Evolutionary conservation across 192 early-diverging fungal genomes (phyloP).

Genomic region (Geranomyces michiganensis): DNA sequence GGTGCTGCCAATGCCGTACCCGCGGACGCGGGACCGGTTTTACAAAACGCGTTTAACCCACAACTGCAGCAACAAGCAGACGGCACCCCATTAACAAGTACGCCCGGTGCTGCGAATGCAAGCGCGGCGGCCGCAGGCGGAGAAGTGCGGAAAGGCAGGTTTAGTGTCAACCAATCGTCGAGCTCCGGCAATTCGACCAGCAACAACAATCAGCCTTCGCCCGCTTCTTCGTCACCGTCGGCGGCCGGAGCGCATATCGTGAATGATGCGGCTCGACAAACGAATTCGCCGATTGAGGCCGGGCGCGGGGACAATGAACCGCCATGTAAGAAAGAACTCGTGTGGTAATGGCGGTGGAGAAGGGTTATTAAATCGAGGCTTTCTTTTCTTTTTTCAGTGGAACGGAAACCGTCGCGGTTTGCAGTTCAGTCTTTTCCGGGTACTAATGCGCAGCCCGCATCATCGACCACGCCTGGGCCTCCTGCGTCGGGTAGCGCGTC

Average conservation of each 20-base stretch:
- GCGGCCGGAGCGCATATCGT: too few species aligned
- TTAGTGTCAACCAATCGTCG: constrained; percentile 60
- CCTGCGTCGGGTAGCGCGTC: background rate
- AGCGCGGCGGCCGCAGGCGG: too few species aligned
- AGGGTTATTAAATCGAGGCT: too few species aligned
- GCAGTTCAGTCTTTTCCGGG: constrained; percentile 30
- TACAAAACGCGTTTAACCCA: too few species aligned
- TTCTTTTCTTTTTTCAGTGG: too few species aligned
- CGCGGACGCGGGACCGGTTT: too few species aligned
- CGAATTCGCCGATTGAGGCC: background rate
- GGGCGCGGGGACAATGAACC: background rate
- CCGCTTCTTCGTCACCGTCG: background rate
- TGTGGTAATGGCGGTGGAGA: too few species aligned
- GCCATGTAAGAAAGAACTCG: background rate
- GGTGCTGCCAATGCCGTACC: too few species aligned
- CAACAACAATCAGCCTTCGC: background rate
- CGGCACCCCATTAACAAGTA: too few species aligned
- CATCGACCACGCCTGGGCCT: background rate
- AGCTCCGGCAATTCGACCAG: background rate
- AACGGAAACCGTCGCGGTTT: constrained; percentile 41
- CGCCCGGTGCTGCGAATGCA: too few species aligned
- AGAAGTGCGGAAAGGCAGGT: constrained; percentile 67
- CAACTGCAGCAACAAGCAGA: too few species aligned
- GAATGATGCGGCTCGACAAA: background rate
- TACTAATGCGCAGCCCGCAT: background rate